Base-by-base conservation (phyloP, 2,329 filamentous ascomycete genomes). In the Colletotrichum sublineola region DNA sequence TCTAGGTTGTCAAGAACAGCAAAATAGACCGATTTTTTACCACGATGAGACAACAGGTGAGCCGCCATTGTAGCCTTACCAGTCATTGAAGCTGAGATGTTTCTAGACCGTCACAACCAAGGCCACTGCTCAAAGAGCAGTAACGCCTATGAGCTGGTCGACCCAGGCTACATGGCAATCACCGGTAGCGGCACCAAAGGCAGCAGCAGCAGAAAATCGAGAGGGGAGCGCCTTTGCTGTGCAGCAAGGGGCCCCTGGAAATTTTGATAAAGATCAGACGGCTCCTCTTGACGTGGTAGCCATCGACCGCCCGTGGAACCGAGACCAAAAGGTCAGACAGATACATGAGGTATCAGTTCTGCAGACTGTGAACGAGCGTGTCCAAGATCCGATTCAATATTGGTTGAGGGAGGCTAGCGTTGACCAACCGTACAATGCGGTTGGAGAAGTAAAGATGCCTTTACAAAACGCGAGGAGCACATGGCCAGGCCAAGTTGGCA, bases 351-450 rank as follows among this genome's bases (percentile, higher is more conserved):
- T 3, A 31, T 31, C n/a, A 38, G 2, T 40, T 6, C 24, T 3
- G n/a, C 31, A 14, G 36, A 12, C 8, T 12, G 9, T 31, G 15
- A 48, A 53, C 12, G 15, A 38, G 24, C 38, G n/a, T 5, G 20
- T 31, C 18, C n/a, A 18, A 12, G 61, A 53, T 15, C 46, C 61
- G 18, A 14, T 15, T 5, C 20, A 31, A 9, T 40, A 31, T 63
- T 63, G 61, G 48, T 7, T 40, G 33, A 40, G 8, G 3, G 61
- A 31, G 18, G 15, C 36, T 5, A 24, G 11, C n/a, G 15, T 12
- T n/a, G 15, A 63, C 8, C 46, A 63, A 36, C 48, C 61, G 15
- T 63, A 63, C n/a, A 40, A 63, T 53, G 8, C 48, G 15, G n/a
- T 53, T 40, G 33, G 33, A 1, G 15, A 42, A 42, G 36, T 63